Conservation (phyloP, 306 rosid species). For the peach (Prunus persica) region DNA sequence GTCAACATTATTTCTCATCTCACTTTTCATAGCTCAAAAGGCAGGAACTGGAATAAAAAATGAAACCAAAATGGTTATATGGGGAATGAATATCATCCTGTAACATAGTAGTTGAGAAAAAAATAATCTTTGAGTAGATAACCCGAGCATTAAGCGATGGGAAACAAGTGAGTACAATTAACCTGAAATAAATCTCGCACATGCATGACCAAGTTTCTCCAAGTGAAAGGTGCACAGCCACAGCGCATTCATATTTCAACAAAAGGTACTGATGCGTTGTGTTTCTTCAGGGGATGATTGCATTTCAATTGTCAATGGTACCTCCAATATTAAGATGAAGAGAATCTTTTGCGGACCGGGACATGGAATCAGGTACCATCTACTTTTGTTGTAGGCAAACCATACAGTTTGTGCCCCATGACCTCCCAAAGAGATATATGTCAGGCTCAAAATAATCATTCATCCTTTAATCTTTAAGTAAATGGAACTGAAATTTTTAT, state of each 20-base stretch:
- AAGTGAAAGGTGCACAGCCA: not conserved
- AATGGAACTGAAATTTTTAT: not conserved
- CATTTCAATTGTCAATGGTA: constrained; percentile 89
- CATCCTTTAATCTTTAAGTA: not conserved
- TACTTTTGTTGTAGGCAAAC: not conserved
- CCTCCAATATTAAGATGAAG: constrained; percentile 91
- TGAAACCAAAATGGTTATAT: not conserved
- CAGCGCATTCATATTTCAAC: not conserved
- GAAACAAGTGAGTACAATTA: not conserved
- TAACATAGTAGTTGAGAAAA: not conserved
- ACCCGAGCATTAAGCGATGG: not conserved
- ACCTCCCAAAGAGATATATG: not conserved
- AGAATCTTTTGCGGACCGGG: constrained; percentile 92
- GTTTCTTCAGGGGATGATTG: constrained; percentile 86
- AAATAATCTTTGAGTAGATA: not conserved
- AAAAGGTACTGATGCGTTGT: constrained; percentile 8
- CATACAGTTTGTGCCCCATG: not conserved
- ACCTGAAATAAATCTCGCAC: not conserved
- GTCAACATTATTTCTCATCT: not conserved
- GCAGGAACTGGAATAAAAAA: not conserved
- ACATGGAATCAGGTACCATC: constrained; percentile 89
- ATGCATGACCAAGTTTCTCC: not conserved
- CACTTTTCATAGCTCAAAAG: not conserved
- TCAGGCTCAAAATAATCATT: not conserved
- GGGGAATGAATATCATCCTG: not conserved